A percentile compares a stretch with the other conserved stretches of the same genome.
Conservation (phyloP, 805 yeast genomes). For the Candida manassasensis region DNA sequence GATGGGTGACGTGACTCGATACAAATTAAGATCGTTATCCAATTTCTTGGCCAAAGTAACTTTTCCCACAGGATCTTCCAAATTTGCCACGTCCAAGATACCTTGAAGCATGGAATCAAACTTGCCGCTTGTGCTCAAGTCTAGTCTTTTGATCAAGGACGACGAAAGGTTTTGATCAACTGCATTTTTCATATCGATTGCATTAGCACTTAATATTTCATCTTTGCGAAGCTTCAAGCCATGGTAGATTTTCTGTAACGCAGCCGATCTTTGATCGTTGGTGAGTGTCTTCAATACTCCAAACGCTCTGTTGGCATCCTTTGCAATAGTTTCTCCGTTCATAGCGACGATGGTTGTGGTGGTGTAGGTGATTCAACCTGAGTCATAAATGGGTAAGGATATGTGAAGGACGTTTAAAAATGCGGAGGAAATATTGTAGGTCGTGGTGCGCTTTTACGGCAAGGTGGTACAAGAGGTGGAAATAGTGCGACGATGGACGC, state of each 20-base stretch:
- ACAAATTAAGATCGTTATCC: slow-evolving; percentile 84
- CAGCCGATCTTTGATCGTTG: slow-evolving; percentile 66
- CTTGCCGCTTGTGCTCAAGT: slow-evolving; percentile 75
- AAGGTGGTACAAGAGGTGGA: too few relatives aligned
- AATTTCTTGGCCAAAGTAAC: slow-evolving; percentile 75
- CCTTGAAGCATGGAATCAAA: slow-evolving; percentile 95
- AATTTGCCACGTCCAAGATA: slow-evolving; percentile 79
- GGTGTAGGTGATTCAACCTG: slow-evolving; percentile 6
- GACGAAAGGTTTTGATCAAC: slow-evolving; percentile 53
- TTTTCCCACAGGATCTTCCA: slow-evolving; percentile 92
- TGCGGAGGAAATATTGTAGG: too few relatives aligned
- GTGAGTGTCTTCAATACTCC: slow-evolving; percentile 74
- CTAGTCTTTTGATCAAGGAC: slow-evolving; percentile 78
- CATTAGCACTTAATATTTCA: slow-evolving; percentile 67
- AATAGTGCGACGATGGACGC: too few relatives aligned
- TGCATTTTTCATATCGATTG: slow-evolving; percentile 70
- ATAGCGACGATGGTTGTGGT: too few relatives aligned
- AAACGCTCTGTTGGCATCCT: slow-evolving; percentile 76
- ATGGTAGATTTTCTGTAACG: slow-evolving; percentile 69
- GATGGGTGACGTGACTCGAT: slow-evolving; percentile 86
- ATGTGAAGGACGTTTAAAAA: too few relatives aligned
- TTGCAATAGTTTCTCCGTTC: slow-evolving; percentile 75
- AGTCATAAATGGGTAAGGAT: not conserved
- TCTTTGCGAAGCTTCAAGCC: slow-evolving; percentile 57
- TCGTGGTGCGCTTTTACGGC: too few relatives aligned